Evolutionary conservation across 352 stramenopile genomes (phyloP), one percentile per base, ranked within the genome.

Genomic region (Thalassiosira hispida): DNA sequence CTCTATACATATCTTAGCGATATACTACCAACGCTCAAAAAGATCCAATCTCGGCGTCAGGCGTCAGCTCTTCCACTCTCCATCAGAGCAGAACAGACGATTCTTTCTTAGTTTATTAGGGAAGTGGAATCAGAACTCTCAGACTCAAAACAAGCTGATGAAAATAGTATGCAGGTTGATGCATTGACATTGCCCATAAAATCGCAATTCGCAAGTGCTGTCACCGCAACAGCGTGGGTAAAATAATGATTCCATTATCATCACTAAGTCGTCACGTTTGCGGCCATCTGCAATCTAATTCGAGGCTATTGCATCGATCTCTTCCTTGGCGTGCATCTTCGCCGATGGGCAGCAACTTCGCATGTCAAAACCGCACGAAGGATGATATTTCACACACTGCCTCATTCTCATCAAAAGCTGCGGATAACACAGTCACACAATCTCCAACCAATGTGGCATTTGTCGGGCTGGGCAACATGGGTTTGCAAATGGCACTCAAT

Each of bases 401-500:
- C 12, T 64, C 55, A 20, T 46, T 22, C 1, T 42, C 52, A n/a
- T 49, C 55, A 14, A 31, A 14, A 23, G 27, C 53, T 14, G 25
- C 9, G 18, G 3, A n/a, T 29, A 9, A 14, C 25, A n/a, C 22
- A 1, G 22, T 14, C 12, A 23, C 25, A 20, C 25, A 22, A 56
- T 61, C 42, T 22, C 14, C 22, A 47, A 60, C 57, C n/a, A 78
- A 69, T 42, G 79, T 98, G 18, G 96, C 95, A 23, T 89, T 98
- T 79, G 94, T 98, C 52, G 96, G 96, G 38, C 78, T 98, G 40
- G 96, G 96, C 18, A 96, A 97, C 85, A 98, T 98, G 95, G 96
- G 96, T 25, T 85, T 90, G 64, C 95, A 95, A 74, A 98, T 98
- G 96, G 93, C 93, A 56, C 88, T 92, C 70, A 98, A 98, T 90